Evolutionary conservation across 495 filamentous ascomycete species (phyloP).

Genomic region (Trichocladium antarcticum): DNA sequence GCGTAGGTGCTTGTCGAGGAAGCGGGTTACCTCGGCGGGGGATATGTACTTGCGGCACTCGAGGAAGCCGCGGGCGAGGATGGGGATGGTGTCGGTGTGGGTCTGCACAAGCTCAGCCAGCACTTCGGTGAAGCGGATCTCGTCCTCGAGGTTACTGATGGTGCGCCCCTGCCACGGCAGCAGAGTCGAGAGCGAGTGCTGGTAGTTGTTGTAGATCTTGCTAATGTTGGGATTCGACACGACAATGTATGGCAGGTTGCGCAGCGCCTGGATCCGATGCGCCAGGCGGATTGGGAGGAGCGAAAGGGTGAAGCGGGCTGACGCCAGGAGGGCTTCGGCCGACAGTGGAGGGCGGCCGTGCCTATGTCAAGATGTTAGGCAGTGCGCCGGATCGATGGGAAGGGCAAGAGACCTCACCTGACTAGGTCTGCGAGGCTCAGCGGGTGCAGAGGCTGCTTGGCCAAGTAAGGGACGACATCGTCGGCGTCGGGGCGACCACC

Average conservation of each 20-base stretch:
- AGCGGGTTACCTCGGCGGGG: conserved; percentile 66
- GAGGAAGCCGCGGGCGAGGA: conserved; percentile 81
- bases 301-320: conserved; percentile 89
- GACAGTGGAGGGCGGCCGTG: conserved; percentile 85
- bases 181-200: conserved; percentile 80
- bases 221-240: conserved; percentile 90
- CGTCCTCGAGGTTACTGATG: conserved; percentile 76
- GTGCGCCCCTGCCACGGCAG: conserved; percentile 67
- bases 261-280: conserved; percentile 79
- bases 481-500: conserved; percentile 26
- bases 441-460: conserved; percentile 64
- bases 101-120: conserved; percentile 89
- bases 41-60: conserved; percentile 84
- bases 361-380: conserved; percentile 31
- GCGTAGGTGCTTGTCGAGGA: conserved; percentile 87
- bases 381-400: background rate
- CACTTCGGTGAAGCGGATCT: conserved; percentile 79
- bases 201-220: conserved; percentile 87
- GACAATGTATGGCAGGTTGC: conserved; percentile 93
- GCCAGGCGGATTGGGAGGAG: conserved; percentile 89
- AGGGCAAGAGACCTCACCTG: conserved; percentile 43
- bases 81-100: conserved; percentile 86
- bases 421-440: conserved; percentile 81
- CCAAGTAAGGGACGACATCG: conserved; percentile 66
- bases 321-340: conserved; percentile 63